These are phyloP conservation scores for Allomyces javanicus DNA, from an alignment of 192 early-diverging fungal genomes.

Conservation along the genomic window DNA sequence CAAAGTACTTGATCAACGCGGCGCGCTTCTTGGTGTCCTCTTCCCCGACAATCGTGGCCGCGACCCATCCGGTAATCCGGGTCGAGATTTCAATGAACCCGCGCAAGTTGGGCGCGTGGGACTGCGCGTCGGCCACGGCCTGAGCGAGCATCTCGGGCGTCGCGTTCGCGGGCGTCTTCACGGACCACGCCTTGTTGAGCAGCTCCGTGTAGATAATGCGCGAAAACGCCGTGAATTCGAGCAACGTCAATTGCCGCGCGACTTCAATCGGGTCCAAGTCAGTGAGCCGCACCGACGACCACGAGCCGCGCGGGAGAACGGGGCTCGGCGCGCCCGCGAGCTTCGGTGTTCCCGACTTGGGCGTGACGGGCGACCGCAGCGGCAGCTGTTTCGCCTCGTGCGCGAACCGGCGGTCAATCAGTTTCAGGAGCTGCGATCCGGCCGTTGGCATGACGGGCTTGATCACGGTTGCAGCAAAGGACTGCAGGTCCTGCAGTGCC, in stretches of 20 bases:
- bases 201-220: slow-evolving; percentile 74
- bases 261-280: slow-evolving; percentile 85
- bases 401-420: slow-evolving; percentile 47
- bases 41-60: slow-evolving; percentile 60
- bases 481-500: slow-evolving; percentile 44
- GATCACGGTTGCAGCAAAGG: slow-evolving; percentile 58
- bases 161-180: slow-evolving; percentile 29
- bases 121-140: slow-evolving; percentile 24
- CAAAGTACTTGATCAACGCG: slow-evolving; percentile 59
- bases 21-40: slow-evolving; percentile 61
- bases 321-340: slow-evolving; percentile 27
- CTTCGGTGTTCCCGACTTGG: slow-evolving; percentile 31
- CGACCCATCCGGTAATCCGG: slow-evolving; percentile 72
- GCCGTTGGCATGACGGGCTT: slow-evolving; percentile 45
- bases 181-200: slow-evolving; percentile 78
- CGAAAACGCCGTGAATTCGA: slow-evolving; percentile 65
- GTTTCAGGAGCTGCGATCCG: slow-evolving; percentile 45
- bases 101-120: slow-evolving; percentile 44
- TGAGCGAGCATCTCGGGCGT: slow-evolving; percentile 8
- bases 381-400: slow-evolving; percentile 7
- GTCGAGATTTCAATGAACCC: slow-evolving; percentile 71
- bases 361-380: slow-evolving; percentile 10
- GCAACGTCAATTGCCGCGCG: slow-evolving; percentile 84
- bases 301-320: slow-evolving; percentile 62
- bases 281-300: slow-evolving; percentile 56